Evolutionary conservation across 768 basidiomycete genomes (phyloP), one percentile per base, ranked within the genome.

Genomic region (Amanita rubescens): DNA sequence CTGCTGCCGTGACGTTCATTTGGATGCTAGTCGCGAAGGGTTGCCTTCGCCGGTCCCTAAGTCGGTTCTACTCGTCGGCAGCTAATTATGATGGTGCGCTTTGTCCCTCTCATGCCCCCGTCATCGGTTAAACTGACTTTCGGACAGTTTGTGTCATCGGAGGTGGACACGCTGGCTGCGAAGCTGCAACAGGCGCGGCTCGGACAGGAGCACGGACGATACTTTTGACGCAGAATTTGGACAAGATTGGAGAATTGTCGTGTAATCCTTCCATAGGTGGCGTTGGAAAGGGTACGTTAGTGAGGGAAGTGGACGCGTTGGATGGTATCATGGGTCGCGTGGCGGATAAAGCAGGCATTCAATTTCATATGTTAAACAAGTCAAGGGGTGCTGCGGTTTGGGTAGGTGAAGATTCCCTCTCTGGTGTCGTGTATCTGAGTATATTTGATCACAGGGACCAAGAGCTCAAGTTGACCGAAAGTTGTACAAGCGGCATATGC

Each of bases 241-340:
- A 87, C 47, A 91, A 84, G 0, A 80, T 95, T 43, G 93, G 93
- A 32, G 77, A 81, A 59, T 61, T 95, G 61, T 93, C 90, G 19
- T 95, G 93, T 61, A 95, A 95, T 65, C 93, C 93, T 2, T 91
- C 89, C 1, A 87, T 94, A 55, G 93, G 93, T 6, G 91, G 91
- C 17, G 84, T 95, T 3, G 93, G 93, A 5, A 95, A 95, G 69
- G 93, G 93, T 17, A 93, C 86, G 0, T 72, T 95, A 27, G 90
- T 94, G n/a, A 75, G 87, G 39, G 93, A 95, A 66, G 82, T 95
- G 5, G 93, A 95, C 62, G 93, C 93, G 25, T 69, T 95, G 54
- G 93, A 92, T 59, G 93, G 93, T 2, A 62, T 94, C 9, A 92
- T 91, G 75, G 93, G 88, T 1, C 73, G 73, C 41, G 80, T 92